A percentile compares a stretch with the other conserved stretches of the same genome.
Evolutionary conservation across 2,329 filamentous ascomycete species (phyloP).

Genomic region (Ceratocystis papillata): DNA sequence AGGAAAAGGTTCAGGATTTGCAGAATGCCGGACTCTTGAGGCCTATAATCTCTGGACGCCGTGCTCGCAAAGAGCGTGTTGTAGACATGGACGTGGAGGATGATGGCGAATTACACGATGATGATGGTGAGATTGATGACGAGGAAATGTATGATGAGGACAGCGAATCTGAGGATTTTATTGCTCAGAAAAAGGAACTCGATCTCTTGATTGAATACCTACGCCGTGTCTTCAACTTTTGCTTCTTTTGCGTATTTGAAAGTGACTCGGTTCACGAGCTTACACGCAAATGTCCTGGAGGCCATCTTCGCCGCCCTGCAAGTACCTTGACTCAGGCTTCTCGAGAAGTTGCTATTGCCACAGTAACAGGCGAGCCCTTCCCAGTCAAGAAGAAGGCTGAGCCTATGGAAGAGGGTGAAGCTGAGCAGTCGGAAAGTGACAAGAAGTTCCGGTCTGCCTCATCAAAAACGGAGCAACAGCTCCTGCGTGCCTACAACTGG

Average conservation of each 20-base stretch:
- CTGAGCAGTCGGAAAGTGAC: constrained; percentile 42
- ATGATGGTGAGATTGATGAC: constrained; percentile 65
- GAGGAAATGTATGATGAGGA: constrained; percentile 72
- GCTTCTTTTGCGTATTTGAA: constrained; percentile 99
- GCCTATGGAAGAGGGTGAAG: constrained; percentile 50
- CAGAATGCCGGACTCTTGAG: constrained; percentile 66
- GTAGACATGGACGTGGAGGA: constrained; percentile 37
- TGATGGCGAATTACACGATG: constrained; percentile 54
- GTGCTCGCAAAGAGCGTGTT: constrained; percentile 46
- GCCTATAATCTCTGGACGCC: constrained; percentile 49
- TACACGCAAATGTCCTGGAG: constrained; percentile 88
- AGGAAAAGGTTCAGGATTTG: constrained; percentile 75
- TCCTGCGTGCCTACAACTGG: constrained; percentile 95
- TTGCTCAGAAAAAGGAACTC: constrained; percentile 91
- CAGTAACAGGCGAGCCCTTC: constrained; percentile 70
- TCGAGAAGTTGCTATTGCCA: constrained; percentile 75
- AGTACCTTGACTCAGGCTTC: constrained; percentile 73
- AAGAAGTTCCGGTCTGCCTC: constrained; percentile 60
- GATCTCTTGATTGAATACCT: constrained; percentile 94
- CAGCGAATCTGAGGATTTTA: constrained; percentile 75
- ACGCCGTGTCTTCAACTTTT: constrained; percentile 94
- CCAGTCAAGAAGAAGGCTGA: constrained; percentile 68
- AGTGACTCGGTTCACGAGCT: constrained; percentile 95
- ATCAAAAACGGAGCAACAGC: constrained; percentile 77
- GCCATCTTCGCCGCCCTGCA: constrained; percentile 85